Evolutionary conservation across 176 grass and related monocot genomes (phyloP), one percentile per base, ranked within the genome.

Genomic region (Calamus simplicifolius): DNA sequence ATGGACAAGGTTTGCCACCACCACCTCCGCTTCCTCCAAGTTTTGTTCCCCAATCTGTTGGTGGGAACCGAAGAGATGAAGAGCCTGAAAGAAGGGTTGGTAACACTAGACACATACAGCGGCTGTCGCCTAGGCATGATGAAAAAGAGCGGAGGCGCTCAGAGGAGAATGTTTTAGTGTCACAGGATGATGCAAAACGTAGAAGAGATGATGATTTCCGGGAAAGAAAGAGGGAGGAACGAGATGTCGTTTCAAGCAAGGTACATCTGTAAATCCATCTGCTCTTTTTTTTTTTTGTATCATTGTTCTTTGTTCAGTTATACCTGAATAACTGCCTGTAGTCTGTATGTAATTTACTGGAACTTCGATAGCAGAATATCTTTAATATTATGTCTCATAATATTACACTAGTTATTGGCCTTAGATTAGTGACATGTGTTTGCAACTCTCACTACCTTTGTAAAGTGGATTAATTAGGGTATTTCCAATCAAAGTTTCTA

Each of bases 11-110:
- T 69, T 82, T 98, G 76, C 93, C 93, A 27, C 93, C 88, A 6
- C 93, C 88, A 4, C 93, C 93, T 56, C 93, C 93, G 19, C 85
- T 98, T 70, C 93, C 93, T 12, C 23, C 84, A 57, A 98, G 93
- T 63, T 98, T 98, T 82, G 93, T 98, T 59, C 93, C 93, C 18
- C 87, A 98, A 63, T 91, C 86, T 55, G 80, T 92, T 51, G 75
- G 56, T 69, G 78, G 71, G n/a, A 73, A 72, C 27, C 71, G 72
- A 58, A 85, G 87, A 74, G 87, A 85, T 70, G 82, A 90, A 54
- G 87, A 90, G 51, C 29, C 68, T 48, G 82, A 90, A 4, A 66
- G 69, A 66, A 85, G 87, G 53, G 58, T 64, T 71, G 62, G 67
- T 54, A 80, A 73, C 30, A 54, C 79, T 49, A 79, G 82, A 57